Percentiles rank a stretch among this genome's conserved stretches.
phyloP scores from a whole-genome alignment of 176 grass and related monocot species.

The Bromus sterilis region DNA sequence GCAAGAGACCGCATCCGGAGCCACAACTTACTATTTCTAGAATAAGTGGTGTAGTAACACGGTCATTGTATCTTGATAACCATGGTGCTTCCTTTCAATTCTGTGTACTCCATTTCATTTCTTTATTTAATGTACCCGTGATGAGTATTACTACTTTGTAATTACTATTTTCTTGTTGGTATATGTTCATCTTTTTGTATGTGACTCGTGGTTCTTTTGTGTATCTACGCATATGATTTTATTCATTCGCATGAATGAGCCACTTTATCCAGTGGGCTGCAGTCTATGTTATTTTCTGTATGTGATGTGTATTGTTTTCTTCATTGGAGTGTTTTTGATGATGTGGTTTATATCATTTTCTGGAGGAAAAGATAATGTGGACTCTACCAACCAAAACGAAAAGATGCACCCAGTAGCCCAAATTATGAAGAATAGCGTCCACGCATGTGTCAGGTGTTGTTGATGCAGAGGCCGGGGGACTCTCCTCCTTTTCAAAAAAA shows the following conservation, averaged over 20 bases:
- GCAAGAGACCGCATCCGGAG: background rate
- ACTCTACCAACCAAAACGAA: no score
- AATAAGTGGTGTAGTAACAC: background rate
- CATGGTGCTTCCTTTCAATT: no score
- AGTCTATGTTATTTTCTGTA: background rate
- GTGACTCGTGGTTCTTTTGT: background rate
- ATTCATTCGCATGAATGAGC: background rate
- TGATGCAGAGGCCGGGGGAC: no score
- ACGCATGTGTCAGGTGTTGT: no score
- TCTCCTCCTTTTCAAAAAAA: no score
- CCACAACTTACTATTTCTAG: background rate
- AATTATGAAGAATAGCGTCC: no score
- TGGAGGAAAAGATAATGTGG: no score
- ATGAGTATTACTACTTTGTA: background rate
- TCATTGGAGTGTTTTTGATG: no score
- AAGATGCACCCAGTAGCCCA: no score
- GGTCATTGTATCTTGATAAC: no score
- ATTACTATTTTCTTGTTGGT: background rate
- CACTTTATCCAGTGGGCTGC: background rate
- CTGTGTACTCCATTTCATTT: background rate
- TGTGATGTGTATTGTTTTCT: background rate
- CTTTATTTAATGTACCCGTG: background rate
- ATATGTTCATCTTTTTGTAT: background rate
- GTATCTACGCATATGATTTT: background rate
- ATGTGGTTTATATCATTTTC: no score